phyloP scores from a whole-genome alignment of 2,329 filamentous ascomycete species.

The Zymoseptoria brevis region DNA sequence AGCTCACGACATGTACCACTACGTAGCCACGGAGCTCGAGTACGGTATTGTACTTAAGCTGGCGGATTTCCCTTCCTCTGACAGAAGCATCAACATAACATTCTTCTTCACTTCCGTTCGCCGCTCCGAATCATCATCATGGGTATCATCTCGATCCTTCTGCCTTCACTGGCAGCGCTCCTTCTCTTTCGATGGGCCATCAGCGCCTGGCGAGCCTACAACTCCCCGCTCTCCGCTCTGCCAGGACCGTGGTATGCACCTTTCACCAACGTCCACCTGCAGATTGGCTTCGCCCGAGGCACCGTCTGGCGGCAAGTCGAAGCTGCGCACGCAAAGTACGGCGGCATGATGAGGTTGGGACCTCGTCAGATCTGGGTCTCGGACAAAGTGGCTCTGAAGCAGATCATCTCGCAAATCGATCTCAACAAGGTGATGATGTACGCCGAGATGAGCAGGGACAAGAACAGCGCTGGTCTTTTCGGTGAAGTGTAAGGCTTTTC shows the following conservation, averaged over 20 bases:
- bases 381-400: slow-evolving; percentile 4
- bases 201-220: neutral
- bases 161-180: neutral
- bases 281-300: slow-evolving; percentile 4
- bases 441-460: slow-evolving; percentile 8
- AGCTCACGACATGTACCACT: no score
- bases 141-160: neutral
- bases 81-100: no score
- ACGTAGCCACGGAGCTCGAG: no score
- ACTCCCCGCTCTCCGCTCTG: slow-evolving; percentile 2
- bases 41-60: no score
- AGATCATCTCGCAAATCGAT: slow-evolving; percentile 6
- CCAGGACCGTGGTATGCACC: slow-evolving; percentile 8
- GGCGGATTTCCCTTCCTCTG: no score
- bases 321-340: slow-evolving; percentile 3
- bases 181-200: neutral
- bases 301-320: slow-evolving; percentile 6
- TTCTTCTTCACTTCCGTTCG: no score
- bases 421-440: slow-evolving; percentile 11
- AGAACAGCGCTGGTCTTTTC: slow-evolving; percentile 6
- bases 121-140: neutral
- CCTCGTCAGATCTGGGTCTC: slow-evolving; percentile 7
- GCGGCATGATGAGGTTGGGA: slow-evolving; percentile 3
- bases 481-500: slow-evolving; percentile 6
- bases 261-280: slow-evolving; percentile 4